Evolutionary conservation across 2,329 filamentous ascomycete genomes (phyloP).

Genomic region (Paraphoma chrysanthemicola): DNA sequence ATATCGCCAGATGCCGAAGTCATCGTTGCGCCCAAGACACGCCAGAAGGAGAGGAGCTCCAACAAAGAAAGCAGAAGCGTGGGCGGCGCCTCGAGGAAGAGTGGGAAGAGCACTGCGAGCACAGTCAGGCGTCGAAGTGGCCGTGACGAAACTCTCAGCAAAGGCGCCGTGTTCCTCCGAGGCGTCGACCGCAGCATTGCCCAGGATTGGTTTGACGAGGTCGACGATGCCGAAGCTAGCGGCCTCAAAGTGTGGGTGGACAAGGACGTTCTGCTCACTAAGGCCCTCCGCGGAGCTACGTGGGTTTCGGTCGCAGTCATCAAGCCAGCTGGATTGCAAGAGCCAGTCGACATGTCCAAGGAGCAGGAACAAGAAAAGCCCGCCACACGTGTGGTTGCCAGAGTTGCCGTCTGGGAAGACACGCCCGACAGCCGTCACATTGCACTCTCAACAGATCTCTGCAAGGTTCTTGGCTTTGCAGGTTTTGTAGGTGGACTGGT

Average conservation of each 20-base stretch:
- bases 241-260: constrained; percentile 85
- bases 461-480: constrained; percentile 72
- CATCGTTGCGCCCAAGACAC: constrained; percentile 92
- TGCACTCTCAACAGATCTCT: constrained; percentile 80
- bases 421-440: constrained; percentile 81
- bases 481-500: constrained; percentile 85
- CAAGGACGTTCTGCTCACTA: constrained; percentile 73
- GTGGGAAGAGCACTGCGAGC: constrained; percentile 76
- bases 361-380: constrained; percentile 66
- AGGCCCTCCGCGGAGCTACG: constrained; percentile 75
- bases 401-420: constrained; percentile 80
- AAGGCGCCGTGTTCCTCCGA: constrained; percentile 75
- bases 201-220: constrained; percentile 80
- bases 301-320: constrained; percentile 89
- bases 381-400: constrained; percentile 75
- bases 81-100: constrained; percentile 78
- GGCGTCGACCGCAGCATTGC: constrained; percentile 76
- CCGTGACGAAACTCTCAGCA: constrained; percentile 70
- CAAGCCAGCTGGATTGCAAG: constrained; percentile 77
- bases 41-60: constrained; percentile 70
- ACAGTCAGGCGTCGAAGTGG: constrained; percentile 67
- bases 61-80: constrained; percentile 82
- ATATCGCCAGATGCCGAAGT: constrained; percentile 94
- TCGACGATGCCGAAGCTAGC: constrained; percentile 54
- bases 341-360: constrained; percentile 74